These are phyloP conservation scores for Conidiobolus incongruus DNA, from an alignment of 371 early-diverging fungal species.

Conservation along the genomic window DNA sequence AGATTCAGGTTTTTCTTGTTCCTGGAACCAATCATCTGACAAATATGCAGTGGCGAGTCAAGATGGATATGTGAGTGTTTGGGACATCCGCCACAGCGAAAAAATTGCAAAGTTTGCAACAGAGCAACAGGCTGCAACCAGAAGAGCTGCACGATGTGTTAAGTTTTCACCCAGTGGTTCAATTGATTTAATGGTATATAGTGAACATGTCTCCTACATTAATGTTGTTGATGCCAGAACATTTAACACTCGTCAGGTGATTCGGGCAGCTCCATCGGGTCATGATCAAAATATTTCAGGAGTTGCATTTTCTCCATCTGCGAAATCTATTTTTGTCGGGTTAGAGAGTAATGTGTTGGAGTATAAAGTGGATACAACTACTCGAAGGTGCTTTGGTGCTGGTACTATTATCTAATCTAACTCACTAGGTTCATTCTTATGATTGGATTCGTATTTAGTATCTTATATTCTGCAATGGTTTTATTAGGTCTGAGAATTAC, in stretches of 20 bases:
- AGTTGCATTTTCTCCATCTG: constrained; percentile 48
- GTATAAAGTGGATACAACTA: constrained; percentile 25
- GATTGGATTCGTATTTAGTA: no score
- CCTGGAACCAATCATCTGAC: constrained; percentile 55
- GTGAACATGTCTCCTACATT: constrained; percentile 70
- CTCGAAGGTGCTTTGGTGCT: constrained; percentile 24
- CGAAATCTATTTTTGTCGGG: constrained; percentile 47
- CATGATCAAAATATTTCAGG: constrained; percentile 63
- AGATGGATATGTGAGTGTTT: constrained; percentile 55
- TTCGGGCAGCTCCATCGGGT: constrained; percentile 22
- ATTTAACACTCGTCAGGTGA: constrained; percentile 40
- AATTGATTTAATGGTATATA: constrained; percentile 56
- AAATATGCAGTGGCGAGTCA: constrained; percentile 62
- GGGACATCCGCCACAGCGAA: constrained; percentile 43
- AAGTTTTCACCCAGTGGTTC: constrained; percentile 62
- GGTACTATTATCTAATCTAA: neutral
- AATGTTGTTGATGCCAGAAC: constrained; percentile 70
- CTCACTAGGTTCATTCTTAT: no score
- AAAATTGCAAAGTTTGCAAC: constrained; percentile 19
- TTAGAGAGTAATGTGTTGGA: constrained; percentile 25
- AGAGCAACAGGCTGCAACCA: constrained; percentile 25
- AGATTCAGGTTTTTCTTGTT: constrained; percentile 46
- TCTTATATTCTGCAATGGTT: no score
- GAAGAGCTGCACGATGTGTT: constrained; percentile 62
- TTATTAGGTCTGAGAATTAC: no score